Base-by-base conservation (phyloP, 1,284 basidiomycete genomes). In the Sutorius eximius region DNA sequence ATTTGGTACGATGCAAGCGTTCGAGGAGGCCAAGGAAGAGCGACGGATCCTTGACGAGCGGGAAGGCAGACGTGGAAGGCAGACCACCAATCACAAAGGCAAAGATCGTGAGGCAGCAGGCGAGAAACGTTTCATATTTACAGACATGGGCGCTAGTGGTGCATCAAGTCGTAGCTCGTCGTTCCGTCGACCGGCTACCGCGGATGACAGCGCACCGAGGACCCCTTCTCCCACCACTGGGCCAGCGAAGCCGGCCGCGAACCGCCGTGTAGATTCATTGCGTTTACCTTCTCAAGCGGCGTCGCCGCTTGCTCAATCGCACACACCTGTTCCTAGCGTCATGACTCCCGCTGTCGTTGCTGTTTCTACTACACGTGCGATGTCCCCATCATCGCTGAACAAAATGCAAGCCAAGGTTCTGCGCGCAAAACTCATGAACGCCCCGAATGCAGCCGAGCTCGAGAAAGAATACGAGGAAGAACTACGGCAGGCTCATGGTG, bases 361-460 rank as follows among this genome's bases (percentile, higher is more conserved):
- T 18, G 71, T 71, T 38, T 67, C 71, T 10, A 77, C 70, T 37
- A 58, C 68, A 18, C 76, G 83, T 7, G 77, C 78, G 3, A 65
- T 89, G 55, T 88, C 87, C 0, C 85, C 87, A 7, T 86, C 87
- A 30, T 90, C 89, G 34, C 78, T 99, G 41, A 99, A 99, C 73
- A 90, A 88, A 65, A 75, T 99, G 1, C 95, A 98, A 72, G 97
- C 96, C 8, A 89, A 89, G 61, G 94, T 97, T 1, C 75, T 99
- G 16, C 86, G 93, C 18, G 95, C 96, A 10, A 96, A 92, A 70
- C 78, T 99, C 27, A 90, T 90, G 80, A 82, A 79, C 20, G 77
- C 84, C 15, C 79, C 89, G 0, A 82, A 93, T 63, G 89, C 91
- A 6, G 81, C 82, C 30, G 76, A 79, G 29, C 75, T 98, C 42